phyloP scores from a whole-genome alignment of 768 basidiomycete species.

The Lactarius indigo region DNA sequence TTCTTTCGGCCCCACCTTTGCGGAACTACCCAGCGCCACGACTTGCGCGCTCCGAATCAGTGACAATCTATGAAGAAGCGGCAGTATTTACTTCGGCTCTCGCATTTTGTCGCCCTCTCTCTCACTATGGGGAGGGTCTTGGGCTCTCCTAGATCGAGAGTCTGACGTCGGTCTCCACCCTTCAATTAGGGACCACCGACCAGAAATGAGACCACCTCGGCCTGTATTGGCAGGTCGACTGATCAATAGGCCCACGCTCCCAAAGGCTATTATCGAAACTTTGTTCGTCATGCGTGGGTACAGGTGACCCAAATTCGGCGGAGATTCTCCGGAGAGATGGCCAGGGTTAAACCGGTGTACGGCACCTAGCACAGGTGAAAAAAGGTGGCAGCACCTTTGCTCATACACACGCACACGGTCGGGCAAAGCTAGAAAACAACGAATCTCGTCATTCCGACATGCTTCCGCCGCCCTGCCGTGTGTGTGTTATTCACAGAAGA shows the following conservation, averaged over 20 bases:
- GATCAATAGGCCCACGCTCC: constrained; percentile 15
- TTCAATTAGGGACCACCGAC: constrained; percentile 3
- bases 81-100: constrained; percentile 16
- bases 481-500: constrained; percentile 18
- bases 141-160: constrained; percentile 16
- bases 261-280: constrained; percentile 10
- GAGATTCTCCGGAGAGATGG: constrained; percentile 8
- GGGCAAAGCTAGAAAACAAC: constrained; percentile 4
- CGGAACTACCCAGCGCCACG: constrained; percentile 21
- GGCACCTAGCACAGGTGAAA: constrained; percentile 9
- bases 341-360: not conserved
- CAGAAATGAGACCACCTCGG: constrained; percentile 2
- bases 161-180: constrained; percentile 21
- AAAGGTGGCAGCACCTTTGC: constrained; percentile 1
- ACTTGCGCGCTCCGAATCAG: constrained; percentile 26
- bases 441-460: constrained; percentile 19
- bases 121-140: constrained; percentile 18
- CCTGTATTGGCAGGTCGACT: constrained; percentile 19
- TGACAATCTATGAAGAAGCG: constrained; percentile 23
- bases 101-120: constrained; percentile 1
- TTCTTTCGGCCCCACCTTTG: constrained; percentile 5
- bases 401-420: not conserved
- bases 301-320: constrained; percentile 12
- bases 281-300: constrained; percentile 14
- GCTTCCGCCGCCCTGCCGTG: constrained; percentile 19